These are phyloP conservation scores for Monilinia fructigena DNA, from an alignment of 2,329 filamentous ascomycete genomes.

Conservation along the genomic window DNA sequence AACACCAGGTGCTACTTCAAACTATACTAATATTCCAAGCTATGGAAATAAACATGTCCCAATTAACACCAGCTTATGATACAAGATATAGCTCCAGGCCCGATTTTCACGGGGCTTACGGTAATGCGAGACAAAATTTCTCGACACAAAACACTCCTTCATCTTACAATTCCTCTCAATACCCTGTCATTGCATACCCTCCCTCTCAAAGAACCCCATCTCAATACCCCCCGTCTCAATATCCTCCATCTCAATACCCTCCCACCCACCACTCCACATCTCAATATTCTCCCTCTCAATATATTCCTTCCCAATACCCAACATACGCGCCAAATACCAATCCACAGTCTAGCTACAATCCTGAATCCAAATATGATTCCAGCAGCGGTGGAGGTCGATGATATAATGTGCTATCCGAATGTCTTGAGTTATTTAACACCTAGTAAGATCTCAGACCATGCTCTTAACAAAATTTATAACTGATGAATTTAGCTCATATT, in stretches of 20 bases:
- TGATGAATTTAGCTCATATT: not conserved
- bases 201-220: not conserved
- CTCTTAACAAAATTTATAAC: not conserved
- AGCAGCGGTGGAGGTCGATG: not conserved
- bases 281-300: not conserved
- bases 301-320: not conserved
- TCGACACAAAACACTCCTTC: not conserved
- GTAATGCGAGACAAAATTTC: not conserved
- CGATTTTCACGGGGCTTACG: not conserved
- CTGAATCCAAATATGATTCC: not conserved
- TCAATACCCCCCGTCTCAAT: not conserved
- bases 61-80: not conserved
- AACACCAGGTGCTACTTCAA: not conserved
- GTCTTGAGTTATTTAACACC: not conserved
- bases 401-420: not conserved
- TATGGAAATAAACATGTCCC: not conserved
- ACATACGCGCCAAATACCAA: not conserved
- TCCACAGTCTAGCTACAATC: not conserved
- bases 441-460: not conserved
- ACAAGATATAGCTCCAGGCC: not conserved
- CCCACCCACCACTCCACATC: not conserved
- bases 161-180: not conserved
- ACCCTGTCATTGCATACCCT: not conserved
- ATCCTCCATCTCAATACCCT: not conserved
- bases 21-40: not conserved